Evolutionary conservation across 2,329 filamentous ascomycete genomes (phyloP).

Genomic region (Fusarium domesticum): DNA sequence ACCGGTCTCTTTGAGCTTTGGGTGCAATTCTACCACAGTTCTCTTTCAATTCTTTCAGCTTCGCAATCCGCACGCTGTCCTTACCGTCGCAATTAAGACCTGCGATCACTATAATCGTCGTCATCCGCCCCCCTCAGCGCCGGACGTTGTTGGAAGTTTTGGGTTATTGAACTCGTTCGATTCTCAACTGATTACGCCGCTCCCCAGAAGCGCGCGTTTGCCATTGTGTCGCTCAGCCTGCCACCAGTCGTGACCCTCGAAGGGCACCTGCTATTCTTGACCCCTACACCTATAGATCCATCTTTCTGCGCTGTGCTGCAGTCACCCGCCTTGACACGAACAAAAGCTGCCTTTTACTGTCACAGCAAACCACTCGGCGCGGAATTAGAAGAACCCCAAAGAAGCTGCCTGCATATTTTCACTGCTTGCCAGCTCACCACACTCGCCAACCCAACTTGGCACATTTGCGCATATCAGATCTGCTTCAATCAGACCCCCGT

Average conservation of each 20-base stretch:
- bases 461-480: slow-evolving; percentile 29
- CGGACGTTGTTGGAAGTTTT: not conserved
- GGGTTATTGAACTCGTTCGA: not conserved
- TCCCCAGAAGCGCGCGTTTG: slow-evolving; percentile 6
- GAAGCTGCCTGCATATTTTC: slow-evolving; percentile 35
- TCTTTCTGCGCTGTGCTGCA: slow-evolving; percentile 26
- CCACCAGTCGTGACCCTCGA: slow-evolving; percentile 15
- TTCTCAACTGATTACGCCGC: not conserved
- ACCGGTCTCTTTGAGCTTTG: not conserved
- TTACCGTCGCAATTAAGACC: no score
- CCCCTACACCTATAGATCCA: slow-evolving; percentile 8
- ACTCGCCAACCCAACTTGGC: slow-evolving; percentile 27
- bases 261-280: slow-evolving; percentile 9
- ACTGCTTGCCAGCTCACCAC: slow-evolving; percentile 33
- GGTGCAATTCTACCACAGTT: not conserved
- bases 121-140: no score
- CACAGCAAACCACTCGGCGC: slow-evolving; percentile 24
- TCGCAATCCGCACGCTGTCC: no score
- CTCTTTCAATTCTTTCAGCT: no score
- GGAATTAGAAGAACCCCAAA: slow-evolving; percentile 22
- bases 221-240: slow-evolving; percentile 11
- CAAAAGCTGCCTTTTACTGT: slow-evolving; percentile 17
- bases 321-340: slow-evolving; percentile 24
- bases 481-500: slow-evolving; percentile 24
- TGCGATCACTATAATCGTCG: no score